Evolutionary conservation across 352 stramenopile species (phyloP).

Genomic region (Ophiocytium majus): DNA sequence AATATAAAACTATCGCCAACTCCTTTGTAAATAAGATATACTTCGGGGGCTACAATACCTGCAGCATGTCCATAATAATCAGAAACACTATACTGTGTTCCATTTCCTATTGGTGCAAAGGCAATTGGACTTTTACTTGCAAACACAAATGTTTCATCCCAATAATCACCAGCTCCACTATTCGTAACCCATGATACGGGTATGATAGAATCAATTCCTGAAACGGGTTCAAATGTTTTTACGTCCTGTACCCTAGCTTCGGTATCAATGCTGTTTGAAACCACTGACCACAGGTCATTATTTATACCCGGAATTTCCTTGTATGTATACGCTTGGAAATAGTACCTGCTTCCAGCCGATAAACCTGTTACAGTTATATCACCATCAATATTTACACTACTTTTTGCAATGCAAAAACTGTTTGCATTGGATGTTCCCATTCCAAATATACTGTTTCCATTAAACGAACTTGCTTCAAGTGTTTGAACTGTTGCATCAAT

Average conservation of each 20-base stretch:
- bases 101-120: constrained; percentile 20
- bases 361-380: constrained; percentile 22
- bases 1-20: constrained; percentile 22
- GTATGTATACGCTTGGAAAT: constrained; percentile 21
- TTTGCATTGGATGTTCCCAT: constrained; percentile 20
- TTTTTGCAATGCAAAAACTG: constrained; percentile 22
- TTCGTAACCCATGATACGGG: constrained; percentile 19
- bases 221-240: constrained; percentile 22
- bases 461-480: constrained; percentile 21
- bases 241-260: constrained; percentile 18
- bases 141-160: constrained; percentile 21
- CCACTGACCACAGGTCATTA: constrained; percentile 19
- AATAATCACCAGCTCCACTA: constrained; percentile 20
- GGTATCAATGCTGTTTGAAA: constrained; percentile 21
- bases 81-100: constrained; percentile 21
- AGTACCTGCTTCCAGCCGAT: constrained; percentile 18
- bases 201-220: constrained; percentile 22
- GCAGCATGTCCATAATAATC: constrained; percentile 20
- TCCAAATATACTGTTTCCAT: constrained; percentile 22
- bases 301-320: constrained; percentile 21
- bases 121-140: constrained; percentile 20
- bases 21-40: constrained; percentile 23
- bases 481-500: constrained; percentile 21
- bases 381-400: constrained; percentile 22
- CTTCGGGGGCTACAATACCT: constrained; percentile 18